phyloP scores from a whole-genome alignment of 2,329 filamentous ascomycete species.

The Fusarium neocosmosporiellum region DNA sequence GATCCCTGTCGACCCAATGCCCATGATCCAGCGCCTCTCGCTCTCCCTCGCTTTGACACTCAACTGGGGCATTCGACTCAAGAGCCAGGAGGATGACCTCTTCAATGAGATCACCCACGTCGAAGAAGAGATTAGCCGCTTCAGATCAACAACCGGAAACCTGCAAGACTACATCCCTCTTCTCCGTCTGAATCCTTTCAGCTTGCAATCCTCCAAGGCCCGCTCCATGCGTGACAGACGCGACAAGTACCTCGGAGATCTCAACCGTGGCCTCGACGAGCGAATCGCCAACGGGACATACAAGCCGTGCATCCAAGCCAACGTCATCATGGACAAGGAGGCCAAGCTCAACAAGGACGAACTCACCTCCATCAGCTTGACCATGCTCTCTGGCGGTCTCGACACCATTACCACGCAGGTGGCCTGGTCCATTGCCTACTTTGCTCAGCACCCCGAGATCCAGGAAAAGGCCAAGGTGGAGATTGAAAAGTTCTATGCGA shows the following conservation, averaged over 20 bases:
- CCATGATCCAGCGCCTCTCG: conserved; percentile 73
- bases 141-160: conserved; percentile 70
- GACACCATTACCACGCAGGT: conserved; percentile 75
- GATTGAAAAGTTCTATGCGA: conserved; percentile 65
- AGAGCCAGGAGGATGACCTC: conserved; percentile 66
- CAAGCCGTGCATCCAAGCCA: conserved; percentile 74
- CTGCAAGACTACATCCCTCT: conserved; percentile 71
- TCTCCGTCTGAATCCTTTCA: conserved; percentile 70
- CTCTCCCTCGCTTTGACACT: conserved; percentile 72
- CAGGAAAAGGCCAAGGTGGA: conserved; percentile 69
- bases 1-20: conserved; percentile 70
- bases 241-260: conserved; percentile 67
- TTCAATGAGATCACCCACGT: conserved; percentile 73
- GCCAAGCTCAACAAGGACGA: conserved; percentile 71
- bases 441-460: conserved; percentile 70
- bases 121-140: conserved; percentile 69
- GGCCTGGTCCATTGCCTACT: conserved; percentile 71
- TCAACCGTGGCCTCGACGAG: conserved; percentile 70
- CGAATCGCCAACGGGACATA: conserved; percentile 70
- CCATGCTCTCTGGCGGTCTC: conserved; percentile 75
- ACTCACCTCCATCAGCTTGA: conserved; percentile 72
- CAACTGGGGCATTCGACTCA: conserved; percentile 74
- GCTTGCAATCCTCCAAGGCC: conserved; percentile 66
- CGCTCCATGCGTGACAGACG: conserved; percentile 69
- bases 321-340: conserved; percentile 72